A percentile compares a stretch with the other conserved stretches of the same genome.
Conservation (phyloP, 495 filamentous ascomycete species). For the Aspergillus cavernicola region DNA sequence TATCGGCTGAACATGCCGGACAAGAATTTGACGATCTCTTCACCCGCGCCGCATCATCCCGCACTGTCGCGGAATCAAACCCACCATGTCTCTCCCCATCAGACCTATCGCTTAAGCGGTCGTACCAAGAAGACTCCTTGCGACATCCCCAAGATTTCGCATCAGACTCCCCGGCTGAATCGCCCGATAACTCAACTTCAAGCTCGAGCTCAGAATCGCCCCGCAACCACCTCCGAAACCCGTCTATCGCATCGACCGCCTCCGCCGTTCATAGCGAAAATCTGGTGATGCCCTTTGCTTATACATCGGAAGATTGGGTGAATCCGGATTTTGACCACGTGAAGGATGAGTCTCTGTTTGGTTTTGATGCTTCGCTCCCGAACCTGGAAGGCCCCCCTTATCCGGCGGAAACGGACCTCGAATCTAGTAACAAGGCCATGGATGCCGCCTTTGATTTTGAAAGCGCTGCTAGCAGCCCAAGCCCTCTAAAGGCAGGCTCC, state of each 20-base stretch:
- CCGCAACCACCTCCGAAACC: conserved; percentile 37
- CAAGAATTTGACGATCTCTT: conserved; percentile 45
- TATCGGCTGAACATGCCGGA: conserved; percentile 36
- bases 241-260: conserved; percentile 38
- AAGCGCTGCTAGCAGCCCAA: conserved; percentile 64
- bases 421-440: conserved; percentile 59
- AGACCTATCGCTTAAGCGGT: conserved; percentile 27
- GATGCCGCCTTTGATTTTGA: conserved; percentile 67
- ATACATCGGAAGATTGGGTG: conserved; percentile 40
- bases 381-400: conserved; percentile 29
- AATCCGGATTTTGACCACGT: conserved; percentile 36
- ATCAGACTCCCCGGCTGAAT: conserved; percentile 43
- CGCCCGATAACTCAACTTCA: conserved; percentile 40
- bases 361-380: conserved; percentile 35
- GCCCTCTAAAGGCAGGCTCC: conserved; percentile 40
- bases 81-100: conserved; percentile 30
- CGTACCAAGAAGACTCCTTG: conserved; percentile 34
- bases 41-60: conserved; percentile 29
- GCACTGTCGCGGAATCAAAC: conserved; percentile 26
- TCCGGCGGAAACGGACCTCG: conserved; percentile 41
- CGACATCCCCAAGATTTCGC: conserved; percentile 31
- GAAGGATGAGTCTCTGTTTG: conserved; percentile 40
- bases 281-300: conserved; percentile 31
- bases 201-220: conserved; percentile 45
- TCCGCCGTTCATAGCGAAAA: conserved; percentile 42